A percentile compares a stretch with the other conserved stretches of the same genome.
These are phyloP conservation scores for Fusarium armeniacum DNA, from an alignment of 2,329 filamentous ascomycete species.

Conservation along the genomic window DNA sequence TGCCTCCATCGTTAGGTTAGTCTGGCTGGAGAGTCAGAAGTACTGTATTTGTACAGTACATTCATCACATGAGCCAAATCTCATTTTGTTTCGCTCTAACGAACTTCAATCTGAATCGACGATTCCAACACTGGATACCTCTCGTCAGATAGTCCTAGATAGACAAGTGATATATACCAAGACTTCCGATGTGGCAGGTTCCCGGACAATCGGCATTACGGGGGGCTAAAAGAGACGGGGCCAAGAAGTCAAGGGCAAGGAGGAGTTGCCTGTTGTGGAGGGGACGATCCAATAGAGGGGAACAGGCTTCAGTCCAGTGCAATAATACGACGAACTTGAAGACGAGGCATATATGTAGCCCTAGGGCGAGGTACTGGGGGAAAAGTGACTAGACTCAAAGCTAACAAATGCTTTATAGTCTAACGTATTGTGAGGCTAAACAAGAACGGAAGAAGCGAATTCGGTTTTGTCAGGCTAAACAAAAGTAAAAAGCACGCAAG, in stretches of 20 bases:
- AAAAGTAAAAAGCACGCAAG: constrained; percentile 21
- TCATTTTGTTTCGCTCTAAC: not conserved
- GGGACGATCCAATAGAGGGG: constrained; percentile 13
- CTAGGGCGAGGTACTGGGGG: constrained; percentile 7
- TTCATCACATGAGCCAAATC: constrained; percentile 6
- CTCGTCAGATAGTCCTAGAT: constrained; percentile 1
- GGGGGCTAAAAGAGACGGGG: constrained; percentile 2
- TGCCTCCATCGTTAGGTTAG: constrained; percentile 23
- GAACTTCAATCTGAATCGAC: not conserved
- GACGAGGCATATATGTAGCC: constrained; percentile 36
- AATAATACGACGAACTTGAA: constrained; percentile 23
- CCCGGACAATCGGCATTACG: constrained; percentile 40
- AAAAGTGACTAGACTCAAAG: constrained; percentile 3
- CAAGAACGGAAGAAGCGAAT: constrained; percentile 12
- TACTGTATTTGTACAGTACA: constrained; percentile 2
- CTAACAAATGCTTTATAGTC: not conserved
- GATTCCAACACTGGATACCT: constrained; percentile 6
- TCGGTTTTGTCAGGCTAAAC: constrained; percentile 17
- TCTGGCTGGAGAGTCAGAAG: constrained; percentile 6
- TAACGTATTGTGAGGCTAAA: constrained; percentile 29
- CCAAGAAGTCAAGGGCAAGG: constrained; percentile 19
- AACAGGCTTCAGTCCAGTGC: constrained; percentile 8
- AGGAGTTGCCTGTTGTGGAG: constrained; percentile 37
- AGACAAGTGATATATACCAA: constrained; percentile 8
- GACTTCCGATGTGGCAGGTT: constrained; percentile 41